Evolutionary conservation across 176 grass and related monocot genomes (phyloP).

Genomic region (Carex parvula): DNA sequence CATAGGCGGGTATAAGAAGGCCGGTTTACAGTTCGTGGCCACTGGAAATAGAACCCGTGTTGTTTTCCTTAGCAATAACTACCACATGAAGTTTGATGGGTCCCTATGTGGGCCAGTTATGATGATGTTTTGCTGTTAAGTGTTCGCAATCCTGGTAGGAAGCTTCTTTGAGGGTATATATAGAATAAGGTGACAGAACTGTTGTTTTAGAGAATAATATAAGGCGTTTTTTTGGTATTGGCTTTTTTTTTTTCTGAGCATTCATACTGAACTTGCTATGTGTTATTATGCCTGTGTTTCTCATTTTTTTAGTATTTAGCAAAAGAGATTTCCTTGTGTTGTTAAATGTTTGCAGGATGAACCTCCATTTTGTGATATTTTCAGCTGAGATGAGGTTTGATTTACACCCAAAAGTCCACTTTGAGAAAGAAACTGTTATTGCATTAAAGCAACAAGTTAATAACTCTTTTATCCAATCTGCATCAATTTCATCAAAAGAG

Average conservation of each 20-base stretch:
- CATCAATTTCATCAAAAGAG: background rate
- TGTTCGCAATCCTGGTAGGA: slow-evolving; percentile 27
- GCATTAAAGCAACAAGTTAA: background rate
- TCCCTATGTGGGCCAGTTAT: slow-evolving; percentile 70
- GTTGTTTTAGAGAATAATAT: background rate
- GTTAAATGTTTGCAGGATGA: background rate
- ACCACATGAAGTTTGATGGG: slow-evolving; percentile 72
- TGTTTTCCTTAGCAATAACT: slow-evolving; percentile 64
- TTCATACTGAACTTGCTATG: background rate
- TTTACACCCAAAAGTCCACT: background rate
- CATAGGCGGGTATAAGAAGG: slow-evolving; percentile 55
- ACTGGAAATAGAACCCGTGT: slow-evolving; percentile 36
- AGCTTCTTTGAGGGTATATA: background rate
- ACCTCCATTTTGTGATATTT: background rate
- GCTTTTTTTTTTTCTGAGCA: background rate
- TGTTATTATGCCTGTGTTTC: background rate
- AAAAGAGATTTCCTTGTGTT: background rate
- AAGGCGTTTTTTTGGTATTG: background rate
- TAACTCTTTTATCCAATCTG: background rate
- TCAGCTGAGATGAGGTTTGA: background rate
- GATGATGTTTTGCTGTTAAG: slow-evolving; percentile 56
- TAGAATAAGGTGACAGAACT: background rate
- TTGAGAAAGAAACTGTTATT: background rate
- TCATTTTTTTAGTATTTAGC: background rate
- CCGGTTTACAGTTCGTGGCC: slow-evolving; percentile 57